Conservation (phyloP, 495 filamentous ascomycete species). For the Staphylotrichum tortipilum region DNA sequence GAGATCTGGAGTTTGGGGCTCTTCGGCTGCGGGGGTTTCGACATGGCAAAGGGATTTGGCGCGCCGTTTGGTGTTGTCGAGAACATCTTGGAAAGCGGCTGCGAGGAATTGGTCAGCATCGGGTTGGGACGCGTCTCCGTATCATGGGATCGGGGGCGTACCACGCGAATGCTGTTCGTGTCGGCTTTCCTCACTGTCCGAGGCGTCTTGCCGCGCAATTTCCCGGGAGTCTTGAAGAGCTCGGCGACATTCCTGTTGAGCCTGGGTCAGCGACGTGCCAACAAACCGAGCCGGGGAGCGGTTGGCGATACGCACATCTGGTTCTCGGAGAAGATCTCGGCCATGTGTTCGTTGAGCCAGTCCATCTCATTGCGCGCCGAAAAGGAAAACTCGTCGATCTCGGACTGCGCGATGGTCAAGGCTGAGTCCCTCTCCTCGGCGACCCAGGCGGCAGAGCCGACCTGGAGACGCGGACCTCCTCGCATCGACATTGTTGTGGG, state of each 20-base stretch:
- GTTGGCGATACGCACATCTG: slow-evolving; percentile 55
- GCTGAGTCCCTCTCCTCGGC: slow-evolving; percentile 44
- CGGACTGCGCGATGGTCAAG: slow-evolving; percentile 44
- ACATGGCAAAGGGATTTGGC: slow-evolving; percentile 37
- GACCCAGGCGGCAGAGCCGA: slow-evolving; percentile 48
- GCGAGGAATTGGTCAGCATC: slow-evolving; percentile 15
- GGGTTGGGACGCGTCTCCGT: background rate
- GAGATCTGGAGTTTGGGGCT: slow-evolving; percentile 34
- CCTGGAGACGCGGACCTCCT: slow-evolving; percentile 43
- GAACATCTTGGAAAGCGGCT: slow-evolving; percentile 84
- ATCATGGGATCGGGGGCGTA: slow-evolving; percentile 32
- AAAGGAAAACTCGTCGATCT: slow-evolving; percentile 83
- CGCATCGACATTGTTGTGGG: slow-evolving; percentile 44
- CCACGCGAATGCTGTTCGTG: slow-evolving; percentile 56
- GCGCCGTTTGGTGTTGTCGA: slow-evolving; percentile 39
- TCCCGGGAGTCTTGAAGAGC: slow-evolving; percentile 92
- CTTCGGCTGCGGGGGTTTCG: slow-evolving; percentile 24
- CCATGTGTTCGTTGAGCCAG: slow-evolving; percentile 97
- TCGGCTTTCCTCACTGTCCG: slow-evolving; percentile 67
- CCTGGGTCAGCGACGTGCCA: background rate
- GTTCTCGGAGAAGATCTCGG: slow-evolving; percentile 78
- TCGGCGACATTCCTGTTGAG: slow-evolving; percentile 71
- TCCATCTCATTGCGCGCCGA: slow-evolving; percentile 84
- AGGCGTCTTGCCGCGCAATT: slow-evolving; percentile 87
- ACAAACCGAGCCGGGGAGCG: too few relatives aligned